Base-by-base conservation (phyloP, 148 eudicot species). In the Nyssa sinensis region DNA sequence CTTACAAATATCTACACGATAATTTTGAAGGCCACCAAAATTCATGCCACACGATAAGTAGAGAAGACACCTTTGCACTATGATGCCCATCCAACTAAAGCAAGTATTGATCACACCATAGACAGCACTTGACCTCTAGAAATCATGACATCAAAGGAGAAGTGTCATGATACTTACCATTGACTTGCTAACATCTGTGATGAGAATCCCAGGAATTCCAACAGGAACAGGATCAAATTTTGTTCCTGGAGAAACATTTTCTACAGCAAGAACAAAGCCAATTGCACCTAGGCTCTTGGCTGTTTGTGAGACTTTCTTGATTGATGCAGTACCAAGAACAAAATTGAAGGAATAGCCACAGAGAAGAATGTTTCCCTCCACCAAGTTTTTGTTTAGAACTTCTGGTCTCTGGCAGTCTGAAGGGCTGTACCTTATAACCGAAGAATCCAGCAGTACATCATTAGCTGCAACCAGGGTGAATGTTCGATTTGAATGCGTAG, bases 331-430 rank as follows among this genome's bases (percentile, higher is more conserved):
- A 41, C 99, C 99, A 62, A 88, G 80, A 62, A 90, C 93, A 85
- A 92, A 95, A 72, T 95, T 91, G 77, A 92, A 95, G 65, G 99
- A 95, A 81, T 95, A 95, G 58, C 99, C 99, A 84, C 99, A 95
- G 32, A 95, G 90, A 66, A 95, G 87, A 80, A 95, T 90, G 35
- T 93, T 93, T 69, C 99, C 99, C 73, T 90, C 78, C 76, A 95
- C 97, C 85, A 90, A 77, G 49, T 91, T 92, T 74, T 84, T 86
- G 84, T 93, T 93, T 61, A 95, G 66, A 73, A 95, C 87, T 76
- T 92, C 94, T 1, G 99, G 96, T 64, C 87, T 83, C 81, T 95
- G 99, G 87, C 99, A 95, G 77, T 95, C 99, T 16, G 96, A 81
- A 80, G 97, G 90, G 73, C 88, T 91, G 60, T 64, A 89, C 81